These are phyloP conservation scores for Triglochin maritima DNA, from an alignment of 106 monocot species.

Conservation along the genomic window DNA sequence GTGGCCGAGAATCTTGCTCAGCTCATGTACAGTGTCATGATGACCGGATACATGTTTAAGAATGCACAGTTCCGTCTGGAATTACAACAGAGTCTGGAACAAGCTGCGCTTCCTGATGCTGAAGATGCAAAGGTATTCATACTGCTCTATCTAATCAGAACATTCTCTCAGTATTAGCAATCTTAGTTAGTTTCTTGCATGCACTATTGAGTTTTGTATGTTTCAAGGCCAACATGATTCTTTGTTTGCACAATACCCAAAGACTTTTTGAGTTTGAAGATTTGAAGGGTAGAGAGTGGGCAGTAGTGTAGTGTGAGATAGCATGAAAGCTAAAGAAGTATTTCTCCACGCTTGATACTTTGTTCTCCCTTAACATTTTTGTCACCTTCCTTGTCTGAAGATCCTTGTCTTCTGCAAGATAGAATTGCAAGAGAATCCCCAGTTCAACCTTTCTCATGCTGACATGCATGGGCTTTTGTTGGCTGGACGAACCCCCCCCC, in stretches of 20 bases:
- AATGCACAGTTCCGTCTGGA: constrained; percentile 90
- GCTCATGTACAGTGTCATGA: constrained; percentile 97
- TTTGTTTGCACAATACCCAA: too few relatives aligned
- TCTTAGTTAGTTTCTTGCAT: background rate
- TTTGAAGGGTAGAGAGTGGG: background rate
- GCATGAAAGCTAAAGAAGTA: too few relatives aligned
- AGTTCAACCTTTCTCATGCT: too few relatives aligned
- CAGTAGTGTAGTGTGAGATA: background rate
- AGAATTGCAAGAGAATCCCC: too few relatives aligned
- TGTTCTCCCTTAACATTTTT: too few relatives aligned
- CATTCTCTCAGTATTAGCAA: background rate
- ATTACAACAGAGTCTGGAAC: constrained; percentile 77
- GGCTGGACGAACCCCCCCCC: too few relatives aligned
- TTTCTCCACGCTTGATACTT: too few relatives aligned
- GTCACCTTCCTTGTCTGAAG: too few relatives aligned
- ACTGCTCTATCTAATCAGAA: background rate
- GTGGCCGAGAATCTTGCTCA: constrained; percentile 99
- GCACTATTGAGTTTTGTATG: background rate
- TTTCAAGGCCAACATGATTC: too few relatives aligned
- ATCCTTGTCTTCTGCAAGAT: too few relatives aligned
- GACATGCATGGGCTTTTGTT: too few relatives aligned
- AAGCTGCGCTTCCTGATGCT: constrained; percentile 70
- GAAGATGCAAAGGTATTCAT: constrained; percentile 40
- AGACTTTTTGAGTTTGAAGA: too few relatives aligned
- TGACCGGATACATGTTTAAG: constrained; percentile 99